Conservation (phyloP, 768 basidiomycete species). For the Leccinum pellstonianum region DNA sequence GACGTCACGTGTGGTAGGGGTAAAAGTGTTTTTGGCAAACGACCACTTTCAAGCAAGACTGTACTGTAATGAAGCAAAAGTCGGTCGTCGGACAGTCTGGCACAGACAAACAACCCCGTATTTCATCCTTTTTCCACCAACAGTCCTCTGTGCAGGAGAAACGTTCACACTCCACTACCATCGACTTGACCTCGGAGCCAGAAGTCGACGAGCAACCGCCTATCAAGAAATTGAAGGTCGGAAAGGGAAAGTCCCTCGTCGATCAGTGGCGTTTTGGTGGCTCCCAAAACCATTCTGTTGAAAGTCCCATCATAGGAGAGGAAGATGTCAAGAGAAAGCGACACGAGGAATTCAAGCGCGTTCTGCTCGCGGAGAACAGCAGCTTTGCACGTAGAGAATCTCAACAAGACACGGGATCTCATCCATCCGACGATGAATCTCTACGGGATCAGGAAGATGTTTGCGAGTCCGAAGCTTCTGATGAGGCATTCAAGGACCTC, state of each 20-base stretch:
- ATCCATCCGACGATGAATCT: slow-evolving; percentile 25
- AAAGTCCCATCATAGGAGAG: slow-evolving; percentile 15
- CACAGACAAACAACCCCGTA: slow-evolving; percentile 33
- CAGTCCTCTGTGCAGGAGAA: slow-evolving; percentile 27
- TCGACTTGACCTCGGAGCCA: slow-evolving; percentile 54
- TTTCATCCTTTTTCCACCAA: slow-evolving; percentile 43
- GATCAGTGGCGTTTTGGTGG: slow-evolving; percentile 49
- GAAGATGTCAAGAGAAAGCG: slow-evolving; percentile 48
- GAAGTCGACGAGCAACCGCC: slow-evolving; percentile 26
- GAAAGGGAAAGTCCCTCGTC: slow-evolving; percentile 18
- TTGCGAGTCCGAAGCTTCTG: slow-evolving; percentile 41
- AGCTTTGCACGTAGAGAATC: slow-evolving; percentile 28
- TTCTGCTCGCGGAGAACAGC: slow-evolving; percentile 49
- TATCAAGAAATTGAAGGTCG: slow-evolving; percentile 31
- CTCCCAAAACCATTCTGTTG: slow-evolving; percentile 3
- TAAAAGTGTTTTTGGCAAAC: neutral
- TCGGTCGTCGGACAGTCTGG: neutral
- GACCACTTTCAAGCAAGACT: neutral
- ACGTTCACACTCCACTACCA: slow-evolving; percentile 33
- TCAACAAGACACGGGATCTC: slow-evolving; percentile 11
- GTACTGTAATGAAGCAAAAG: slow-evolving; percentile 22
- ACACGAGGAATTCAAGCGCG: slow-evolving; percentile 50
- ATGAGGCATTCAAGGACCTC: slow-evolving; percentile 47
- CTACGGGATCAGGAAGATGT: slow-evolving; percentile 26
- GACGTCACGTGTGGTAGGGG: slow-evolving; percentile 23